A percentile compares a stretch with the other conserved stretches of the same genome.
Evolutionary conservation across 176 grass and related monocot species (phyloP).

Genomic region (Poa pratensis): DNA sequence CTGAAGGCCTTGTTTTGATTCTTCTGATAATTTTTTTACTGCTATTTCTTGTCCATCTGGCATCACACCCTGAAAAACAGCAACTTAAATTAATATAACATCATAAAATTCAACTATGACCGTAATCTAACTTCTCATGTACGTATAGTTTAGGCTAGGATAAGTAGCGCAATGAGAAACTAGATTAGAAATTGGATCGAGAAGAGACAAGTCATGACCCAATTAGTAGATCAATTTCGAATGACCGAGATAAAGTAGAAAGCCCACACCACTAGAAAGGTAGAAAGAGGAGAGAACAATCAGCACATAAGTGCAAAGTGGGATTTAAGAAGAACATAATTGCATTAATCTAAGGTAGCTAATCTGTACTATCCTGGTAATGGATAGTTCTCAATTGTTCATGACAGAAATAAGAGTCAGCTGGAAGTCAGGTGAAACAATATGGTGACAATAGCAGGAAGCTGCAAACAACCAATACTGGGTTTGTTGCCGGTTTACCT

Average conservation of each 20-base stretch:
- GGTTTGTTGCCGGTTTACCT: slow-evolving; percentile 39
- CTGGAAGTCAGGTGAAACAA: background rate
- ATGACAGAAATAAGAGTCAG: background rate
- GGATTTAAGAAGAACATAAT: background rate
- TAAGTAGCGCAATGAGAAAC: background rate
- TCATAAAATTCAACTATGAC: background rate
- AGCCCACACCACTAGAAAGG: background rate
- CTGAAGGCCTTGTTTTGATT: slow-evolving; percentile 54
- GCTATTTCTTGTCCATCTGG: slow-evolving; percentile 51
- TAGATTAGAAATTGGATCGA: background rate
- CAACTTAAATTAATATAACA: slow-evolving; percentile 6
- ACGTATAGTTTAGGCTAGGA: background rate
- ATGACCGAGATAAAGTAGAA: background rate
- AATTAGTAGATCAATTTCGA: background rate
- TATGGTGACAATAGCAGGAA: background rate
- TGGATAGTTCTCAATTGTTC: slow-evolving; percentile 18
- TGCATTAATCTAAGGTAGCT: background rate
- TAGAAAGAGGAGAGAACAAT: background rate
- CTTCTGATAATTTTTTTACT: slow-evolving; percentile 54
- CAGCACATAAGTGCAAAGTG: background rate
- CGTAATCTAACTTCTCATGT: background rate
- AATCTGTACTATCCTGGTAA: background rate
- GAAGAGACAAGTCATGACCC: background rate
- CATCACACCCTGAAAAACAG: slow-evolving; percentile 37
- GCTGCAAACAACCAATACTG: background rate